These are phyloP conservation scores for Phaeodactylum tricornutum DNA, from an alignment of 108 stramenopile genomes.

Conservation along the genomic window DNA sequence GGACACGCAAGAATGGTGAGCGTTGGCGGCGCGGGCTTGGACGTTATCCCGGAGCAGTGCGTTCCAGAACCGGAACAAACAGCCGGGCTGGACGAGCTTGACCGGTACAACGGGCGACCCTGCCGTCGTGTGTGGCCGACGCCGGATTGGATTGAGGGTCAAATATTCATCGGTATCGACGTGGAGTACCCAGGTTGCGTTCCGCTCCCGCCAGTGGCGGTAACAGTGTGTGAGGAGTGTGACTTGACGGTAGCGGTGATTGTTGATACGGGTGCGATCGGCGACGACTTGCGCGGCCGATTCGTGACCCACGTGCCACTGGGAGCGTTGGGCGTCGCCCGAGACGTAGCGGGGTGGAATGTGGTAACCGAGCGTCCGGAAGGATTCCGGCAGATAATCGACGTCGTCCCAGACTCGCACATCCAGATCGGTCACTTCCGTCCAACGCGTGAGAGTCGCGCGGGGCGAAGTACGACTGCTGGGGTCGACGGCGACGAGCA, in stretches of 20 bases:
- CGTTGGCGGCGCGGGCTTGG: too few species aligned
- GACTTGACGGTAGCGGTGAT: conserved; percentile 30
- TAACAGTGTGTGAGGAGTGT: conserved; percentile 26
- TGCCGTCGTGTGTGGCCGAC: background rate
- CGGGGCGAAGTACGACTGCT: conserved; percentile 3
- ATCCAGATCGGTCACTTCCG: background rate
- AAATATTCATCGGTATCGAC: conserved; percentile 67
- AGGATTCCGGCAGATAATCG: conserved; percentile 26
- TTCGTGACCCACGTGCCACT: background rate
- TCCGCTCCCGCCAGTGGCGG: background rate
- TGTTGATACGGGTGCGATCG: conserved; percentile 14
- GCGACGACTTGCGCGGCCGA: background rate
- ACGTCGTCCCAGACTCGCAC: conserved; percentile 15
- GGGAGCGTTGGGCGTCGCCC: background rate
- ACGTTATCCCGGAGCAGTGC: background rate
- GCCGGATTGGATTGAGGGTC: conserved; percentile 24
- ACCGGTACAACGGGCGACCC: background rate
- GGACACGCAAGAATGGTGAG: conserved; percentile 7
- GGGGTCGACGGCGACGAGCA: conserved; percentile 45
- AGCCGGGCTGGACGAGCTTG: background rate
- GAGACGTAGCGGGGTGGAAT: background rate
- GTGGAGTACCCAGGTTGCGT: conserved; percentile 35
- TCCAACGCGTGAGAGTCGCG: background rate
- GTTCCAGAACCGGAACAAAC: conserved; percentile 5
- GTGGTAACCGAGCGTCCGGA: conserved; percentile 7